A percentile compares a stretch with the other conserved stretches of the same genome.
phyloP scores from a whole-genome alignment of 768 basidiomycete species.

The Leccinum olivaceopallidum region DNA sequence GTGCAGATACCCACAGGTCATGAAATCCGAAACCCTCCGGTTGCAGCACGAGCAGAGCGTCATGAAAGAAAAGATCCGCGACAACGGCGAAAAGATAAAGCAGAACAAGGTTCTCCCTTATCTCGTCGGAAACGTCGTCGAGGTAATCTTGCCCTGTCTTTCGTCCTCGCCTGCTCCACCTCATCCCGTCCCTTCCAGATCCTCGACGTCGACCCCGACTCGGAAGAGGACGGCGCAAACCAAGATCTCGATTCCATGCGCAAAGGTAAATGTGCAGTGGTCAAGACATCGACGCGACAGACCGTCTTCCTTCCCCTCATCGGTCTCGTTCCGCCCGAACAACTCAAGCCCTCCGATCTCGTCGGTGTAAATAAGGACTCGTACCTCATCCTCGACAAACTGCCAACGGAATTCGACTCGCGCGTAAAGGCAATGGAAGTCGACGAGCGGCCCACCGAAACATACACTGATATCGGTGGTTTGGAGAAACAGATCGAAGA shows the following conservation, averaged over 20 bases:
- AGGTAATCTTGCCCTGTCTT: slow-evolving; percentile 48
- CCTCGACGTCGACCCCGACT: slow-evolving; percentile 90
- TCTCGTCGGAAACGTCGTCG: slow-evolving; percentile 96
- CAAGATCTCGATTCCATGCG: slow-evolving; percentile 95
- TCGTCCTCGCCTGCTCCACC: neutral
- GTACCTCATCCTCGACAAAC: slow-evolving; percentile 92
- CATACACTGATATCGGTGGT: slow-evolving; percentile 96
- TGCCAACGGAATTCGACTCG: slow-evolving; percentile 97
- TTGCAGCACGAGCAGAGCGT: slow-evolving; percentile 91
- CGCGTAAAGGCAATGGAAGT: slow-evolving; percentile 99
- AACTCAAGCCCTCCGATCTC: slow-evolving; percentile 88
- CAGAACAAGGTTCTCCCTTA: slow-evolving; percentile 99
- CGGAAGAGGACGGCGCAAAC: slow-evolving; percentile 93
- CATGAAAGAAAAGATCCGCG: slow-evolving; percentile 99
- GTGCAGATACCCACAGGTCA: slow-evolving; percentile 60
- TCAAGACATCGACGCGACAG: slow-evolving; percentile 98
- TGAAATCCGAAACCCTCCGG: slow-evolving; percentile 92
- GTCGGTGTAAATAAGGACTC: slow-evolving; percentile 99
- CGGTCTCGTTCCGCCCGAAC: slow-evolving; percentile 91
- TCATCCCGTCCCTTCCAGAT: slow-evolving; percentile 53
- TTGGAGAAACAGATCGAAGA: slow-evolving; percentile 99
- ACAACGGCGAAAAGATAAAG: slow-evolving; percentile 97
- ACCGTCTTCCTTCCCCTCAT: slow-evolving; percentile 98
- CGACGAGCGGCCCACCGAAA: slow-evolving; percentile 96
- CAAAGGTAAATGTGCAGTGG: slow-evolving; percentile 97